Base-by-base conservation (phyloP, 352 stramenopile genomes). In the Pythium guiyangense region DNA sequence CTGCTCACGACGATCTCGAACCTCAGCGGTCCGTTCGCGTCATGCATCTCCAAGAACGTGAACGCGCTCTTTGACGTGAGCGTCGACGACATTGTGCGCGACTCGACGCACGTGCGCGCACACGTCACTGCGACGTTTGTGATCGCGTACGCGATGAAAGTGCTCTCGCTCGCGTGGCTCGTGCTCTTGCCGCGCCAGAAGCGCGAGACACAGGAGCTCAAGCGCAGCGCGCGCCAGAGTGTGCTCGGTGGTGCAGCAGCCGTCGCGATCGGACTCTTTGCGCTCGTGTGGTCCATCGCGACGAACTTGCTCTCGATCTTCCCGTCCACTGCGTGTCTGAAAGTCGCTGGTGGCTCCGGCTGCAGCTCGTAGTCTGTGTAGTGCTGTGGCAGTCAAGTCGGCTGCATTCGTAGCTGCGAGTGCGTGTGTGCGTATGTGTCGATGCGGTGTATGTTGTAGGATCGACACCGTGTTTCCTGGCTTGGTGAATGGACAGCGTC, bases 221-320 rank as follows among this genome's bases (percentile, higher is more conserved):
- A 83, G 48, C 57, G 56, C 5, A 60, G 26, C n/a, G 77, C 65
- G 1, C 60, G 62, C 0, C 50, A 52, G 27, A 81, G 69, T 49
- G 67, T 71, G 20, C 63, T 68, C 49, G 69, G 63, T 18, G 77
- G 79, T 6, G 48, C 74, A 12, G 27, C 69, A 12, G 69, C 67
- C 3, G 42, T 88, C 6, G 49, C 4, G 9, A 69, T 81, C 20
- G 75, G 69, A 22, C 18, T 54, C 4, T 83, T 84, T 54, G 73
- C 79, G 27, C 43, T 88, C 0, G 2, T 80, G 3, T 91, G 74
- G 74, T 86, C 81, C 1, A 60, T 88, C 17, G 57, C 51, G 0
- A 84, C 78, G 4, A 88, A 88, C 40, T 49, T 89, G 1, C 44
- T 91, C 27, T 75, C 68, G 3, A 71, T 89, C 26, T 88, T 89